These are phyloP conservation scores for Allium cepa DNA, from an alignment of 106 monocot species.

Conservation along the genomic window DNA sequence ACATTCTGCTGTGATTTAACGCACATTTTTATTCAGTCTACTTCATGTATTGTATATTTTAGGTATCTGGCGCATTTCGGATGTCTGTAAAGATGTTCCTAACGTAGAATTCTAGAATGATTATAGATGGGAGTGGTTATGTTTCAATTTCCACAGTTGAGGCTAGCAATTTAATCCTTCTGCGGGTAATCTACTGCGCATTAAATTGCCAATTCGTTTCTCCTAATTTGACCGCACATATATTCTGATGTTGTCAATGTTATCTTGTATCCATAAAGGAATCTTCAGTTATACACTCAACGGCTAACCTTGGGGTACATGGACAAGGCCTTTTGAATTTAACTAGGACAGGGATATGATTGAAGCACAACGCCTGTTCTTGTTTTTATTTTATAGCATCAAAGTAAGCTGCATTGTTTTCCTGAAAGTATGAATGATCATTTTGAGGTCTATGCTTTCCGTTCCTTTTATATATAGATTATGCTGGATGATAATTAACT, in stretches of 20 bases:
- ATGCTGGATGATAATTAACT: too few relatives aligned
- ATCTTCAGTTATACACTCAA: conserved; percentile 83
- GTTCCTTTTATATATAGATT: too few relatives aligned
- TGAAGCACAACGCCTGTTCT: conserved; percentile 82
- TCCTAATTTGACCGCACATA: background rate
- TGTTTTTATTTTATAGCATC: conserved; percentile 94
- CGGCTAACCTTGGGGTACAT: conserved; percentile 89
- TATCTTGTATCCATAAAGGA: conserved; percentile 33
- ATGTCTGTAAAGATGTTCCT: too few relatives aligned
- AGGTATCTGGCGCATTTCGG: too few relatives aligned
- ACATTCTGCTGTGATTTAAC: too few relatives aligned
- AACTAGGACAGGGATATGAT: conserved; percentile 83
- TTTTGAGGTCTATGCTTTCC: background rate
- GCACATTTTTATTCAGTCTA: too few relatives aligned
- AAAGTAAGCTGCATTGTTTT: conserved; percentile 35
- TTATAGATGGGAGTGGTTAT: conserved; percentile 79
- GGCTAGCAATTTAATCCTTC: conserved; percentile 94
- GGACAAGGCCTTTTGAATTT: conserved; percentile 97
- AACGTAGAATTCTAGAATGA: conserved; percentile 21
- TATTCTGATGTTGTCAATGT: background rate
- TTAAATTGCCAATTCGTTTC: background rate
- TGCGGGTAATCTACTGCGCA: conserved; percentile 40
- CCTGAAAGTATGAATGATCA: background rate
- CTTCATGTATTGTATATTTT: too few relatives aligned
- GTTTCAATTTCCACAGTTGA: conserved; percentile 89